Conservation (phyloP, 2,329 filamentous ascomycete species). For the Colletotrichum tofieldiae region DNA sequence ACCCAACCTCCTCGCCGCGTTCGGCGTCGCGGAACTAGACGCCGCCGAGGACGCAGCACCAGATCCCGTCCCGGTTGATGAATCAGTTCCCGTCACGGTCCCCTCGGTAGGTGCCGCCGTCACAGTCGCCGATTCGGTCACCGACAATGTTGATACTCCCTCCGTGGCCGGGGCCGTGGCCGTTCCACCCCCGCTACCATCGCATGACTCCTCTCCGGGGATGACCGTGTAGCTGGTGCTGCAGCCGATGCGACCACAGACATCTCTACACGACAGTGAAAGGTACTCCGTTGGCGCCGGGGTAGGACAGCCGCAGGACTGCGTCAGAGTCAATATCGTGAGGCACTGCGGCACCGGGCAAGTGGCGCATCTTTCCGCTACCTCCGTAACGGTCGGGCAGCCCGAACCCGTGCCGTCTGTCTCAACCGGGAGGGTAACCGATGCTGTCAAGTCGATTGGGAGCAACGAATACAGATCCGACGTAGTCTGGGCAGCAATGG, state of each 20-base stretch:
- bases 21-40: conserved; percentile 20
- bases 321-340: conserved; percentile 50
- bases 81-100: neutral
- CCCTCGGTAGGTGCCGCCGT: neutral
- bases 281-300: conserved; percentile 50
- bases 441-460: neutral
- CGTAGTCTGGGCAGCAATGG: conserved; percentile 18
- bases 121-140: neutral
- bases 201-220: conserved; percentile 30
- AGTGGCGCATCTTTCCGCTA: conserved; percentile 52
- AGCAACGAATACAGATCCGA: conserved; percentile 13
- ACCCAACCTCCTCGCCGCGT: conserved; percentile 25
- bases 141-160: neutral
- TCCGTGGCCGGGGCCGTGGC: conserved; percentile 7
- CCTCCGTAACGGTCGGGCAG: conserved; percentile 55
- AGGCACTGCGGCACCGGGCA: conserved; percentile 53
- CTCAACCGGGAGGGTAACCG: neutral
- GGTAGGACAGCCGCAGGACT: conserved; percentile 52
- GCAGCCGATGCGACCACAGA: conserved; percentile 51
- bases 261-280: conserved; percentile 48
- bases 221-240: conserved; percentile 45
- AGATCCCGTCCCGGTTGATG: neutral
- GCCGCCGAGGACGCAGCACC: neutral
- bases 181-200: neutral
- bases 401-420: neutral